Evolutionary conservation across 495 filamentous ascomycete genomes (phyloP), one percentile per base, ranked within the genome.

Genomic region (Lophiostoma macrostomum): DNA sequence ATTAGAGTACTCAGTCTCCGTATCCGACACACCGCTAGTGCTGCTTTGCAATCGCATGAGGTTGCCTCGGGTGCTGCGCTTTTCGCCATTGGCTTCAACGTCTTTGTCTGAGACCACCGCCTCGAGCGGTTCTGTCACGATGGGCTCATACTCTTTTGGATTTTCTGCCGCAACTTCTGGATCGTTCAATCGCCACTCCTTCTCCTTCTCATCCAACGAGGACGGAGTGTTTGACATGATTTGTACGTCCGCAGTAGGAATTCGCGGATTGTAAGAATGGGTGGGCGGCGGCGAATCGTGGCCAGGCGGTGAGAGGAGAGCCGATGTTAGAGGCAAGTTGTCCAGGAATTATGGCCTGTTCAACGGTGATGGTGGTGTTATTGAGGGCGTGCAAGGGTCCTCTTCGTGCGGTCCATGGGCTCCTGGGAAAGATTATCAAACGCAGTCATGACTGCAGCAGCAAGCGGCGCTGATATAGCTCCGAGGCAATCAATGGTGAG

Each of bases 21-120:
- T 66, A 5, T 73, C 73, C 16, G 77, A 77, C 16, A 68, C 70
- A 63, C 67, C 63, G 47, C 70, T 79, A 37, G 66, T 68, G 24
- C 68, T 66, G 40, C 69, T 74, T 48, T 67, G 65, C 49, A 78
- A 49, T 47, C 73, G 57, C 5, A 65, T 64, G 30, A 60, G 61
- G 47, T 40, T 46, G 2, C 53, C 54, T 31, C 42, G 44, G 38
- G 56, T 44, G 55, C 55, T 22, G 49, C 38, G 28, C 32, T 27
- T 19, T 5, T 64, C 66, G 18, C 44, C 30, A 22, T 49, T 57
- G 2, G 29, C 51, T 23, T 60, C 59, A 44, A 64, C n/a, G 4
- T 67, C 63, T 34, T 61, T 64, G 29, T 65, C 60, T 0, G 51
- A 49, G 10, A 28, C 56, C 4, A 61, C 66, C 20, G 34, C 45